These are phyloP conservation scores for Daldinia sp. DNA, from an alignment of 2,329 filamentous ascomycete species.

Conservation along the genomic window DNA sequence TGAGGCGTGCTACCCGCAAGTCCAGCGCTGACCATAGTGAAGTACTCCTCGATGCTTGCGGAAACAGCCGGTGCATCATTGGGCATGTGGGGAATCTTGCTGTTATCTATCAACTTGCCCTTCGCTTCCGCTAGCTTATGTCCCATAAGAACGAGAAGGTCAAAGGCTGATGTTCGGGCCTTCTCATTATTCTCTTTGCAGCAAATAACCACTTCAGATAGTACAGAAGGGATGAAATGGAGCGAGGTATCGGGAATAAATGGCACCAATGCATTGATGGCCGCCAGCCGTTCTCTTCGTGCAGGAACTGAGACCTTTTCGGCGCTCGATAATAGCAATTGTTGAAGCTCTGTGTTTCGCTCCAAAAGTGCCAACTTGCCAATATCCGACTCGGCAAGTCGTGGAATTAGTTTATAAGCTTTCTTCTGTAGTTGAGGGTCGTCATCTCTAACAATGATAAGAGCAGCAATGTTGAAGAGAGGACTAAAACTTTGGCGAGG, in stretches of 20 bases:
- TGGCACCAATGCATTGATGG: slow-evolving; percentile 81
- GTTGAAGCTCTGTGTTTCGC: slow-evolving; percentile 79
- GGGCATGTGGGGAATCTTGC: slow-evolving; percentile 87
- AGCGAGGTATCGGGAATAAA: slow-evolving; percentile 80
- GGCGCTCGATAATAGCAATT: slow-evolving; percentile 78
- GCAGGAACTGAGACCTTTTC: slow-evolving; percentile 89
- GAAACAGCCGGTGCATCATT: slow-evolving; percentile 77
- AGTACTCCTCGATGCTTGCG: slow-evolving; percentile 91
- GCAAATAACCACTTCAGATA: slow-evolving; percentile 94
- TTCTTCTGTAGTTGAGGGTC: slow-evolving; percentile 98
- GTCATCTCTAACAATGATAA: slow-evolving; percentile 80
- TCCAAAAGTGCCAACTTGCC: slow-evolving; percentile 80
- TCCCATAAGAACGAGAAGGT: slow-evolving; percentile 87
- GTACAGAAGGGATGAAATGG: slow-evolving; percentile 90
- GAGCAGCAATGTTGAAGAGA: slow-evolving; percentile 85
- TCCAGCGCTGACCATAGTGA: slow-evolving; percentile 98
- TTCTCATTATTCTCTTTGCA: slow-evolving; percentile 99
- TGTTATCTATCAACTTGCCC: slow-evolving; percentile 81
- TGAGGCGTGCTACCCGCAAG: slow-evolving; percentile 91
- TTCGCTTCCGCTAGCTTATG: slow-evolving; percentile 74
- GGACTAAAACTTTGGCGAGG: slow-evolving; percentile 84
- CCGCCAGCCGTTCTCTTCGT: slow-evolving; percentile 83
- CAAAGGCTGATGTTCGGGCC: slow-evolving; percentile 87
- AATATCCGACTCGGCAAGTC: slow-evolving; percentile 80
- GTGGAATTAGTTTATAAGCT: slow-evolving; percentile 96